A percentile compares a stretch with the other conserved stretches of the same genome.
Evolutionary conservation across 257 asterid genomes (phyloP).

Genomic region (Oldenlandia corymbosa): DNA sequence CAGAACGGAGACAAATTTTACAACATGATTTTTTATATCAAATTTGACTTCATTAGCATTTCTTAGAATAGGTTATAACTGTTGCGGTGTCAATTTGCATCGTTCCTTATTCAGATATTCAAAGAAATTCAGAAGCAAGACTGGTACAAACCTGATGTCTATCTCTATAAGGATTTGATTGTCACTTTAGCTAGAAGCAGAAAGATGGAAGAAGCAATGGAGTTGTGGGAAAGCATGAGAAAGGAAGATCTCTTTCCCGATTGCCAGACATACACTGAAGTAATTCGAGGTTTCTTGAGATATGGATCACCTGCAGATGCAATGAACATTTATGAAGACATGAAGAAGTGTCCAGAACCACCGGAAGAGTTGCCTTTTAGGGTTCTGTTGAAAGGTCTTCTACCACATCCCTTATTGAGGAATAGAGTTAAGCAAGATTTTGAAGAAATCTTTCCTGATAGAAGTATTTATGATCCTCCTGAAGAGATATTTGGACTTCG

Average conservation of each 20-base stretch:
- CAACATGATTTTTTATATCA: not conserved
- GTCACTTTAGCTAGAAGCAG: slow-evolving; percentile 64
- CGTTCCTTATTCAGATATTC: slow-evolving; percentile 51
- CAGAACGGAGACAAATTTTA: too few relatives aligned
- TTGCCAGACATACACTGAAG: slow-evolving; percentile 84
- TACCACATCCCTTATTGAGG: slow-evolving; percentile 91
- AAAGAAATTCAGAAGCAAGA: slow-evolving; percentile 66
- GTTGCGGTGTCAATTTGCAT: not conserved
- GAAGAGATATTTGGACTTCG: slow-evolving; percentile 87
- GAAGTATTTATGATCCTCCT: slow-evolving; percentile 84
- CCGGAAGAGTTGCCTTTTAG: slow-evolving; percentile 90
- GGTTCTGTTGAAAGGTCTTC: slow-evolving; percentile 81
- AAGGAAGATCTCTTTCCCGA: slow-evolving; percentile 76
- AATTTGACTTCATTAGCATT: not conserved
- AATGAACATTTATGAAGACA: slow-evolving; percentile 90
- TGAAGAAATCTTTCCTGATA: slow-evolving; percentile 89
- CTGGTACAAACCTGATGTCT: slow-evolving; percentile 84
- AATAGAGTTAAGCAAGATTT: slow-evolving; percentile 92
- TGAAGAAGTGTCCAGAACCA: slow-evolving; percentile 88
- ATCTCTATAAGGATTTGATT: slow-evolving; percentile 82
- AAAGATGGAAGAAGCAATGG: slow-evolving; percentile 84
- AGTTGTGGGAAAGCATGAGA: slow-evolving; percentile 79
- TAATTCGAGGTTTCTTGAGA: slow-evolving; percentile 88
- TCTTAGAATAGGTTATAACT: not conserved
- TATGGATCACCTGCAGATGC: slow-evolving; percentile 96